These are phyloP conservation scores for Postia placenta DNA, from an alignment of 768 basidiomycete species.

Conservation along the genomic window DNA sequence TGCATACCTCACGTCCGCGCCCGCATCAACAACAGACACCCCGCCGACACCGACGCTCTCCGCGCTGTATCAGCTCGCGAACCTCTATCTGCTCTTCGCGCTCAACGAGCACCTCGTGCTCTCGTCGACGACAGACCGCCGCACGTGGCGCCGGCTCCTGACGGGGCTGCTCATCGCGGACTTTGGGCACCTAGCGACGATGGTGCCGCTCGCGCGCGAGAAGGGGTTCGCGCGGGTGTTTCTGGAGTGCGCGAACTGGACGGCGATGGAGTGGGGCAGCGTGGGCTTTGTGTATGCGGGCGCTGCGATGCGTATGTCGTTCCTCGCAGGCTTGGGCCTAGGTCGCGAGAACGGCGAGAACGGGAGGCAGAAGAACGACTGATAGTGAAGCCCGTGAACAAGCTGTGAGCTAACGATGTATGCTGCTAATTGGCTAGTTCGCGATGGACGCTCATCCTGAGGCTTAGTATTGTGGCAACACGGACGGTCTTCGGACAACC, in stretches of 20 bases:
- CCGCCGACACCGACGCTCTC: constrained; percentile 30
- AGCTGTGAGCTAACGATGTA: too few relatives aligned
- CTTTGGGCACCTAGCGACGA: constrained; percentile 41
- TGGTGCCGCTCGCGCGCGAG: constrained; percentile 34
- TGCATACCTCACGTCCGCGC: constrained; percentile 25
- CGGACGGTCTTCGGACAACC: too few relatives aligned
- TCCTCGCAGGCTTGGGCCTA: constrained; percentile 32
- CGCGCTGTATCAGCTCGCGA: constrained; percentile 41
- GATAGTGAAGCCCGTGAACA: too few relatives aligned
- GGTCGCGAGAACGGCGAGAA: not conserved
- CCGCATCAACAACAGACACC: not conserved
- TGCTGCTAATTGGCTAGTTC: too few relatives aligned
- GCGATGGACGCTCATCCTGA: too few relatives aligned
- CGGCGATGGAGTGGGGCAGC: constrained; percentile 49
- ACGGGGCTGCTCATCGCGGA: constrained; percentile 42
- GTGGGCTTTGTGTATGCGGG: constrained; percentile 48
- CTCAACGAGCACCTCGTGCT: constrained; percentile 45
- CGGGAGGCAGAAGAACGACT: too few relatives aligned
- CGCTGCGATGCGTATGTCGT: constrained; percentile 37
- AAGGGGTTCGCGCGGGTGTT: constrained; percentile 28
- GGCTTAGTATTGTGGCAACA: too few relatives aligned
- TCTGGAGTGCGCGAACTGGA: constrained; percentile 42
- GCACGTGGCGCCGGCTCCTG: constrained; percentile 38
- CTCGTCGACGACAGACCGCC: constrained; percentile 33
- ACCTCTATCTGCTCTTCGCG: constrained; percentile 46